Percentiles rank a stretch among this genome's conserved stretches.
phyloP scores from a whole-genome alignment of 1,284 basidiomycete genomes.

The Ustilago vetiveriae region DNA sequence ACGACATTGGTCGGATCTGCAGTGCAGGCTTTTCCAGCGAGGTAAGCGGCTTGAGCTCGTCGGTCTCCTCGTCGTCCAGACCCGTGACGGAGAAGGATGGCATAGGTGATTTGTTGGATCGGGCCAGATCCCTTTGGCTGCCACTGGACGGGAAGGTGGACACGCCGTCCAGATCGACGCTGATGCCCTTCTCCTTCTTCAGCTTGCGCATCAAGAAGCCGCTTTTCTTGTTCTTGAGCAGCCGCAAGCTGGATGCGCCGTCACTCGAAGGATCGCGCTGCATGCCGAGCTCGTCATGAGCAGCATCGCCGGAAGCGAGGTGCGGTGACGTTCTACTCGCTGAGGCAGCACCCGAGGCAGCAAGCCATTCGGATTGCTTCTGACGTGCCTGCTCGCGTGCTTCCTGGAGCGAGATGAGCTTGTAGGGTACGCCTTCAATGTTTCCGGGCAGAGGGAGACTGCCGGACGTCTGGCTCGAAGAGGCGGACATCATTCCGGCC shows the following conservation, averaged over 20 bases:
- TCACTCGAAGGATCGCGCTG: constrained; percentile 25
- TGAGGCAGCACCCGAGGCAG: constrained; percentile 13
- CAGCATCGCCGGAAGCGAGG: constrained; percentile 9
- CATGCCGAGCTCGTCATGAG: constrained; percentile 26
- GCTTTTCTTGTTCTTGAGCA: constrained; percentile 60
- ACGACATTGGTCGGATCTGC: constrained; percentile 50
- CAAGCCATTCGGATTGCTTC: constrained; percentile 47
- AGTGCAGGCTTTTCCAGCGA: constrained; percentile 43
- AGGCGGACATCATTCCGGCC: constrained; percentile 14
- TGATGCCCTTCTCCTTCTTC: constrained; percentile 54
- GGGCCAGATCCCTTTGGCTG: constrained; percentile 23
- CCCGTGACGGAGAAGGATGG: constrained; percentile 45
- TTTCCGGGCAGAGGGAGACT: constrained; percentile 41
- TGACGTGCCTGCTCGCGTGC: constrained; percentile 48
- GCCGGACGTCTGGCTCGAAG: constrained; percentile 31
- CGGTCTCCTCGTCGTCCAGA: constrained; percentile 27
- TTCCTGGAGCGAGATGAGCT: constrained; percentile 59
- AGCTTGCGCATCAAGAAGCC: constrained; percentile 54
- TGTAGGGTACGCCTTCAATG: constrained; percentile 57
- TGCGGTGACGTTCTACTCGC: constrained; percentile 15
- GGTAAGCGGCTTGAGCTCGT: constrained; percentile 15
- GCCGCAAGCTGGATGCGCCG: constrained; percentile 21
- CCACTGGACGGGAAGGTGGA: constrained; percentile 32
- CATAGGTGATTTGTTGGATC: constrained; percentile 31
- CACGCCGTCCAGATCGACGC: constrained; percentile 34